Evolutionary conservation across 345 rosid genomes (phyloP).

Genomic region (Bretschneidera sinensis): DNA sequence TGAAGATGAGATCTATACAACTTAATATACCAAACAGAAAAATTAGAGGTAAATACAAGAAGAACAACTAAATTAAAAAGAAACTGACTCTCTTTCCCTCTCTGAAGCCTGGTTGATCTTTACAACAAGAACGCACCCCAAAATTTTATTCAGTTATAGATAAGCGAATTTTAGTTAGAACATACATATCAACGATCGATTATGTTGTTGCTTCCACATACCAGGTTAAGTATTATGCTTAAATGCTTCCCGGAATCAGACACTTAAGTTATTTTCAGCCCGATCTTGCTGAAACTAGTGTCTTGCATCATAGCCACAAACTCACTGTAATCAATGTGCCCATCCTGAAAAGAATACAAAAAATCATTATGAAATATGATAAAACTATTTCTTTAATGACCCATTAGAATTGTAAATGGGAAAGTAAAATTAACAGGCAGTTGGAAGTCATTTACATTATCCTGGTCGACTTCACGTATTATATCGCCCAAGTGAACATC

Average conservation of each 20-base stretch:
- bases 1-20: constrained; percentile 16
- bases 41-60: constrained; percentile 14
- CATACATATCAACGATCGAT: not conserved
- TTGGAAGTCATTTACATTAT: constrained; percentile 43
- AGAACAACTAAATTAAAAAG: constrained; percentile 14
- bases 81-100: constrained; percentile 4
- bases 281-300: constrained; percentile 36
- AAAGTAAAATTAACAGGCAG: not conserved
- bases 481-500: constrained; percentile 63
- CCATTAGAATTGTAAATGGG: not conserved
- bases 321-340: constrained; percentile 81
- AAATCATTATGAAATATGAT: not conserved
- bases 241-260: constrained; percentile 4
- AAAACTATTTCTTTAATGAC: not conserved
- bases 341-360: constrained; percentile 48
- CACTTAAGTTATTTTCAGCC: constrained; percentile 15
- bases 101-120: constrained; percentile 24
- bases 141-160: not conserved
- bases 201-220: not conserved
- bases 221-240: constrained; percentile 1
- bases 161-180: not conserved
- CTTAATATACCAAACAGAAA: constrained; percentile 13
- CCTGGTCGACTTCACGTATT: constrained; percentile 73
- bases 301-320: constrained; percentile 92
- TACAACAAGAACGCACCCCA: constrained; percentile 19